Base-by-base conservation (phyloP, 1,284 basidiomycete species). In the Athelia sp. region DNA sequence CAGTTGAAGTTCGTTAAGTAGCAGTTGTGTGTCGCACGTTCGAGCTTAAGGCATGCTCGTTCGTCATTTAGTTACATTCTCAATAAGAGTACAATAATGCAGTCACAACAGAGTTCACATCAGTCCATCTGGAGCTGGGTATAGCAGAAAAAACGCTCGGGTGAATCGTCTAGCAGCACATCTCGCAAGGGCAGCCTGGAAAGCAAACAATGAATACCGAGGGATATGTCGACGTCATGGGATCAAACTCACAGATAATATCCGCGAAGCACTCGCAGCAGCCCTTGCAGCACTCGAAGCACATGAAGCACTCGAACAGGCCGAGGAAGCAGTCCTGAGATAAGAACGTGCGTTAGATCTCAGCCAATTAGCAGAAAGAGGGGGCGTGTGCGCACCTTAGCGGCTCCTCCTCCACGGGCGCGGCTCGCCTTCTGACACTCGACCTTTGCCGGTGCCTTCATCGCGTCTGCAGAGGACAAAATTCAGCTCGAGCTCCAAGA, bases 371-470 rank as follows among this genome's bases (percentile, higher is more conserved):
- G 32, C n/a, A 40, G 18, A 8, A 19, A 21, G 26, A 14, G 21
- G 3, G n/a, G 38, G 31, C 23, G 34, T 31, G n/a, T 19, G 55
- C 69, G 42, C 52, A 82, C 81, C 72, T 75, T 81, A 21, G 61
- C 80, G 24, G 76, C 81, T 47, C 82, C 81, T 61, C 78, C 82
- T 54, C 82, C 82, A 51, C 81, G 76, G 48, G 83, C 61, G 50
- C 82, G 74, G 45, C 71, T 70, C 4, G 75, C 74, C 58, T 74
- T 75, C 51, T 63, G 57, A 58, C 36, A 40, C 19, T 40, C 36
- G 15, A 21, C 19, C 34, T 68, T 48, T 21, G 64, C 53, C 21
- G 69, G 63, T 6, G 69, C 67, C 56, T 67, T 71, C 65, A 74
- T 69, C 18, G 68, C 64, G 56, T 60, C 74, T 76, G 50, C 45